Percentiles rank a stretch among this genome's conserved stretches.
These are phyloP conservation scores for Boletus tylopilopsis DNA, from an alignment of 768 basidiomycete genomes.

Conservation along the genomic window DNA sequence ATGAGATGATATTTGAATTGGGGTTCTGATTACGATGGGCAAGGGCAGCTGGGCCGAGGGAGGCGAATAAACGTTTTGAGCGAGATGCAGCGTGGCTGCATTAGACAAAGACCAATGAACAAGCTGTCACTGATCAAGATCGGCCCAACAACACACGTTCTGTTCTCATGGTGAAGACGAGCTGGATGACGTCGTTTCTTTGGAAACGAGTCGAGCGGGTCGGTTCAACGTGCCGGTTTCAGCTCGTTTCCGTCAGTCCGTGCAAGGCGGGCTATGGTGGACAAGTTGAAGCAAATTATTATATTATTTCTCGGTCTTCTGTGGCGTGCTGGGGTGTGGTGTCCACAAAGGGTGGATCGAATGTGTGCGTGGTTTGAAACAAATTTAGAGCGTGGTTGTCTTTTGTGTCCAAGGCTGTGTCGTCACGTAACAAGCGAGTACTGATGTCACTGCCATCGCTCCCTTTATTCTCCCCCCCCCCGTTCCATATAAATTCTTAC, in stretches of 20 bases:
- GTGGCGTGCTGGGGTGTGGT: slow-evolving; percentile 21
- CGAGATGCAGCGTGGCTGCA: too few species aligned
- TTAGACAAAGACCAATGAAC: too few species aligned
- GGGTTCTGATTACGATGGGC: slow-evolving; percentile 18
- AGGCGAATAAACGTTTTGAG: neutral
- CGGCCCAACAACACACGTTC: too few species aligned
- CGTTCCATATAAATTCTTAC: slow-evolving; percentile 27
- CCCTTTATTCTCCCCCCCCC: slow-evolving; percentile 27
- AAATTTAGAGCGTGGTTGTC: slow-evolving; percentile 8
- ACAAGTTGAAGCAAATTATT: too few species aligned
- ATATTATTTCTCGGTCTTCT: slow-evolving; percentile 6
- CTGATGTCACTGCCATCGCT: slow-evolving; percentile 33
- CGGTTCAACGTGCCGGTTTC: slow-evolving; percentile 4
- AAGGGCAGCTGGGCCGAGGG: neutral
- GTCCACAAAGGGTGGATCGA: slow-evolving; percentile 7
- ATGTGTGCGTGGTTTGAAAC: slow-evolving; percentile 16
- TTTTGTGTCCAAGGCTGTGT: slow-evolving; percentile 27
- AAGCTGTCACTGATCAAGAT: too few species aligned
- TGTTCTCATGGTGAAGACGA: too few species aligned
- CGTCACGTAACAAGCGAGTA: slow-evolving; percentile 19
- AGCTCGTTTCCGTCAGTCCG: slow-evolving; percentile 15
- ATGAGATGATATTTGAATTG: neutral
- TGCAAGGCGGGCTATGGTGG: neutral
- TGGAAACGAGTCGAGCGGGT: slow-evolving; percentile 19
- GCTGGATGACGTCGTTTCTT: slow-evolving; percentile 24